These are phyloP conservation scores for Fistulinella staudtii DNA, from an alignment of 1,284 basidiomycete species.

Conservation along the genomic window DNA sequence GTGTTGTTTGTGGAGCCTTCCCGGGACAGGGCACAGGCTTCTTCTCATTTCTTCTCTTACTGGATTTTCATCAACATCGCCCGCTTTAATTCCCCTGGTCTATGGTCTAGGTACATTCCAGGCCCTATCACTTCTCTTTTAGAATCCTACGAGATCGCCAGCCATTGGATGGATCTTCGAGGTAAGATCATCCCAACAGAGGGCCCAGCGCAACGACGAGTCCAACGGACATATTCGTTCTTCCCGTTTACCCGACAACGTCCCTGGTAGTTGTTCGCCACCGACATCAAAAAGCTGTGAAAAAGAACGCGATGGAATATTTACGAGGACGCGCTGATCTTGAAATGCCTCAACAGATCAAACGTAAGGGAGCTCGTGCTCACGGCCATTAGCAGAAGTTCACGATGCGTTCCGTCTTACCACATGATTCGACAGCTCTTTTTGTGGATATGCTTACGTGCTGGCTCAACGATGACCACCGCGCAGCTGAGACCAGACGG, in stretches of 20 bases:
- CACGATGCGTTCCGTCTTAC: neutral
- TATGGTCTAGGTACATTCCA: no score
- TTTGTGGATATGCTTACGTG: neutral
- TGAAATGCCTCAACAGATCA: neutral
- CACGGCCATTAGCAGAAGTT: neutral
- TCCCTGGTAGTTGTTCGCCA: neutral
- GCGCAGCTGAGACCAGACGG: neutral
- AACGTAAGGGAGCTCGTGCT: constrained; percentile 1
- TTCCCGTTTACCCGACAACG: no score
- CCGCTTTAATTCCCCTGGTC: neutral
- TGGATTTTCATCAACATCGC: constrained; percentile 5
- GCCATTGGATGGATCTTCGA: no score
- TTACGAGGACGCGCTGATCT: neutral
- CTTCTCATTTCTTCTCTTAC: no score
- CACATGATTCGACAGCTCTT: neutral
- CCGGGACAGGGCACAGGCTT: no score
- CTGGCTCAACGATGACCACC: neutral
- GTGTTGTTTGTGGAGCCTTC: no score
- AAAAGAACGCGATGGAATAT: neutral
- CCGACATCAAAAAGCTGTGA: neutral
- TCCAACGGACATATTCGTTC: no score
- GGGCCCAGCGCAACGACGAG: no score
- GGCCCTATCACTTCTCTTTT: no score
- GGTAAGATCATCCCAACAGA: no score
- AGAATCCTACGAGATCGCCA: no score